Evolutionary conservation across 2,329 filamentous ascomycete species (phyloP).

Genomic region (Colletotrichum tanaceti): DNA sequence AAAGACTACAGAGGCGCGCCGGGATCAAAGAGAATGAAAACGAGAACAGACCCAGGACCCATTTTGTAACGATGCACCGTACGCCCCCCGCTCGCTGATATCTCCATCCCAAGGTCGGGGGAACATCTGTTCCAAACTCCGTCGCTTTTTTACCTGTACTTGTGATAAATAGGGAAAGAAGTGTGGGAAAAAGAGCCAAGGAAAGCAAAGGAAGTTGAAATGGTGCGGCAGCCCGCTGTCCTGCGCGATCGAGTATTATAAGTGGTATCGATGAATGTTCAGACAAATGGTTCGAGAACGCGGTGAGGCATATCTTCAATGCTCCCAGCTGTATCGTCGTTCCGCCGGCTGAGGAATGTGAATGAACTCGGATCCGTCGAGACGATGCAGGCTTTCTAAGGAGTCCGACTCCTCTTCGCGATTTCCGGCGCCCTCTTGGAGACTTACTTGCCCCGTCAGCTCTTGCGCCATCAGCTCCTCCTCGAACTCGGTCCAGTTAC

Average conservation of each 20-base stretch:
- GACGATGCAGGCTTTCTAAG: slow-evolving; percentile 53
- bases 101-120: not conserved
- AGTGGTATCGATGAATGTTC: slow-evolving; percentile 18
- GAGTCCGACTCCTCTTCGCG: slow-evolving; percentile 42
- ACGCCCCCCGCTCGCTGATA: slow-evolving; percentile 14
- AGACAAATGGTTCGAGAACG: not conserved
- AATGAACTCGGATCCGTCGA: slow-evolving; percentile 59
- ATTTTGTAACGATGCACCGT: not conserved
- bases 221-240: slow-evolving; percentile 15
- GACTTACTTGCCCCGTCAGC: slow-evolving; percentile 44
- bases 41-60: not conserved
- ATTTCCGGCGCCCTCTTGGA: slow-evolving; percentile 34
- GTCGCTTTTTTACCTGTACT: slow-evolving; percentile 8
- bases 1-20: not conserved
- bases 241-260: slow-evolving; percentile 19
- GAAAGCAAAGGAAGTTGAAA: slow-evolving; percentile 23
- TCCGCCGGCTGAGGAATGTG: slow-evolving; percentile 64
- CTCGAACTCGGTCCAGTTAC: slow-evolving; percentile 68
- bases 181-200: slow-evolving; percentile 5
- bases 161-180: slow-evolving; percentile 3
- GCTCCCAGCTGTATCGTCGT: slow-evolving; percentile 65
- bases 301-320: slow-evolving; percentile 44
- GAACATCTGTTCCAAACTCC: slow-evolving; percentile 22
- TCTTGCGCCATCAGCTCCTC: slow-evolving; percentile 52
- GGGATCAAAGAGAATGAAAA: not conserved